A percentile compares a stretch with the other conserved stretches of the same genome.
Conservation (phyloP, 192 early-diverging fungal species). For the Martensiomyces pterosporus region DNA sequence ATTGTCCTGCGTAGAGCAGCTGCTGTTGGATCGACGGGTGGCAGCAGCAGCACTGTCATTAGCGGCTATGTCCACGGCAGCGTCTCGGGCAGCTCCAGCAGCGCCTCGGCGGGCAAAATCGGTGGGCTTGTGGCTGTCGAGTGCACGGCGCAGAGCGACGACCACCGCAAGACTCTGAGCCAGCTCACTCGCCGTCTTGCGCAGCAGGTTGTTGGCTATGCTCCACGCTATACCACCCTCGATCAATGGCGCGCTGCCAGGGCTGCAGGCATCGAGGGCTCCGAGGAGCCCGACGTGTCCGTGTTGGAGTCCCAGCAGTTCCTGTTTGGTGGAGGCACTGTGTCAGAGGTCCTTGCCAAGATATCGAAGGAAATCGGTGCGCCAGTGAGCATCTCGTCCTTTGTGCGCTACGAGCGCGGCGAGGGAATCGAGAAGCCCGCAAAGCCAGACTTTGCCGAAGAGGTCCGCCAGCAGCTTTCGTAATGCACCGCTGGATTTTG, state of each 20-base stretch:
- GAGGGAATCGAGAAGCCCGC: conserved; percentile 79
- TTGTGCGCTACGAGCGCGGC: conserved; percentile 75
- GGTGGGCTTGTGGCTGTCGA: conserved; percentile 70
- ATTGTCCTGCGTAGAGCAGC: conserved; percentile 70
- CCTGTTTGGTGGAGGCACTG: conserved; percentile 68
- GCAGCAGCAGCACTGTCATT: conserved; percentile 28
- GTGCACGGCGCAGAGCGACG: conserved; percentile 10
- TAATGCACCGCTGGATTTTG: too few relatives aligned
- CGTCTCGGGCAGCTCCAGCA: conserved; percentile 13
- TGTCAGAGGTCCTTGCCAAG: conserved; percentile 58
- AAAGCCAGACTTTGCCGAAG: conserved; percentile 71
- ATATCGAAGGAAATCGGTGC: conserved; percentile 45
- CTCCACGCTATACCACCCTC: conserved; percentile 53
- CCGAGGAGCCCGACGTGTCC: conserved; percentile 19
- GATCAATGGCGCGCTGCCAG: conserved; percentile 47
- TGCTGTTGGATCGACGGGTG: conserved; percentile 15
- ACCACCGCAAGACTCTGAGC: conserved; percentile 35
- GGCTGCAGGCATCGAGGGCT: conserved; percentile 5
- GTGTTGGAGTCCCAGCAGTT: conserved; percentile 71
- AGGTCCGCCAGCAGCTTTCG: conserved; percentile 59
- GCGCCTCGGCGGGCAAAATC: conserved; percentile 65
- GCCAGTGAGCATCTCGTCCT: conserved; percentile 60
- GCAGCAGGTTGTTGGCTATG: conserved; percentile 84
- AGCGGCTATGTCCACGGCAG: conserved; percentile 75
- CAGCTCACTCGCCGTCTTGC: conserved; percentile 71